Evolutionary conservation across 2,329 filamentous ascomycete species (phyloP).

Genomic region (Aspergillus brunneoviolaceus): DNA sequence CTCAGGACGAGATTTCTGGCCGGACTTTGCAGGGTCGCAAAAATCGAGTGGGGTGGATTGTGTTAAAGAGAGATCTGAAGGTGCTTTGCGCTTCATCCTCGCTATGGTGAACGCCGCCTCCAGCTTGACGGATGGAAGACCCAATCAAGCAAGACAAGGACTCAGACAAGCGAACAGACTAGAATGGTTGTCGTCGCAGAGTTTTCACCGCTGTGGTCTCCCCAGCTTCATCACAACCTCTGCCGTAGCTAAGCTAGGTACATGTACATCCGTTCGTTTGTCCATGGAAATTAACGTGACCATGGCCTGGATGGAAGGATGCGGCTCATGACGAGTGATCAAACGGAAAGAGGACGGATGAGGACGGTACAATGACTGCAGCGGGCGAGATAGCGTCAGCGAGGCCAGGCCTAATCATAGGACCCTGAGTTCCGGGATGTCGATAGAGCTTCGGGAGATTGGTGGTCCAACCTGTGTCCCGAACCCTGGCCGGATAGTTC

Average conservation of each 20-base stretch:
- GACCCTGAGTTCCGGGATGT: too few species aligned
- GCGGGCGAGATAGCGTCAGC: too few species aligned
- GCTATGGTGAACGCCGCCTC: not conserved
- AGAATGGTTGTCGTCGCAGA: not conserved
- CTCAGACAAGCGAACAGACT: not conserved
- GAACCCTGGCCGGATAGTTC: too few species aligned
- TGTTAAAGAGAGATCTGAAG: not conserved
- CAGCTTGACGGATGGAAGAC: not conserved
- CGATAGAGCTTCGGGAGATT: too few species aligned
- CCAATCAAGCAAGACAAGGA: too few species aligned
- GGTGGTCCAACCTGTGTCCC: too few species aligned
- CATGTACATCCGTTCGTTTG: not conserved
- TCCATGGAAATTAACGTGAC: not conserved
- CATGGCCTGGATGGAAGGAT: not conserved
- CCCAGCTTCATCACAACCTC: too few species aligned
- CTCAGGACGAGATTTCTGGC: constrained; percentile 37
- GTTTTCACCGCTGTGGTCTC: too few species aligned
- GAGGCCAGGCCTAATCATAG: too few species aligned
- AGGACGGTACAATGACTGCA: too few species aligned
- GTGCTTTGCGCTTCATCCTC: constrained; percentile 4
- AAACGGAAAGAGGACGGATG: not conserved
- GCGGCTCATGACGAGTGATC: too few species aligned
- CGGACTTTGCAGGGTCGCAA: constrained; percentile 40
- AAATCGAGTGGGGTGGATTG: constrained; percentile 41
- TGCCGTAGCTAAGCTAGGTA: too few species aligned